phyloP scores from a whole-genome alignment of 164 flowering plant species.

The Houttuynia cordata region DNA sequence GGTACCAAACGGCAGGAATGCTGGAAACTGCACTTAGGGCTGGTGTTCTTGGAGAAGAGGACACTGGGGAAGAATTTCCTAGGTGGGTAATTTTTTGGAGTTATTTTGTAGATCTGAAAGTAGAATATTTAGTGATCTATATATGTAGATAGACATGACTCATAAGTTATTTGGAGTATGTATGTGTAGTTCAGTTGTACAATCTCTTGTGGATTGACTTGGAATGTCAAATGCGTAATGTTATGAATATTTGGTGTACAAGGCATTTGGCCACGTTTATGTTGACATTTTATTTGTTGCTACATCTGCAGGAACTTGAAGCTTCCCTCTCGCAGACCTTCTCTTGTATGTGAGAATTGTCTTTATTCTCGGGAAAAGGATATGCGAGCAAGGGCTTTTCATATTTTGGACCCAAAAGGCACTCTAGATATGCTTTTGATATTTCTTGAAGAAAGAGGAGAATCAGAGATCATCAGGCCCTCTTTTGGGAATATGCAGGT shows the following conservation, averaged over 20 bases:
- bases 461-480: conserved; percentile 23
- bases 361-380: conserved; percentile 58
- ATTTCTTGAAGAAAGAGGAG: conserved; percentile 76
- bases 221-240: not conserved
- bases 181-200: not conserved
- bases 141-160: not conserved
- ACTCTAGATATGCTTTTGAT: conserved; percentile 67
- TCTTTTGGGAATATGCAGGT: conserved; percentile 37
- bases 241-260: not conserved
- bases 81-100: conserved; percentile 31
- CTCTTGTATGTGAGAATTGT: conserved; percentile 90
- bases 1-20: conserved; percentile 97
- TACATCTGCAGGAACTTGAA: conserved; percentile 54
- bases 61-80: conserved; percentile 91
- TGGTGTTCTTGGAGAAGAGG: conserved; percentile 96
- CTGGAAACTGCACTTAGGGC: conserved; percentile 70
- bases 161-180: not conserved
- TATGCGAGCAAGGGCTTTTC: conserved; percentile 79
- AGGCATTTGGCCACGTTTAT: not conserved
- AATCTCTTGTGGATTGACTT: not conserved
- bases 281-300: not conserved
- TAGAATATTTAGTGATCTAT: not conserved
- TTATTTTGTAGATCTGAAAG: not conserved
- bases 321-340: conserved; percentile 79
- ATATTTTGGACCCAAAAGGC: conserved; percentile 83